A percentile compares a stretch with the other conserved stretches of the same genome.
phyloP scores from a whole-genome alignment of 2,329 filamentous ascomycete species.

The Colletotrichum zoysiae region DNA sequence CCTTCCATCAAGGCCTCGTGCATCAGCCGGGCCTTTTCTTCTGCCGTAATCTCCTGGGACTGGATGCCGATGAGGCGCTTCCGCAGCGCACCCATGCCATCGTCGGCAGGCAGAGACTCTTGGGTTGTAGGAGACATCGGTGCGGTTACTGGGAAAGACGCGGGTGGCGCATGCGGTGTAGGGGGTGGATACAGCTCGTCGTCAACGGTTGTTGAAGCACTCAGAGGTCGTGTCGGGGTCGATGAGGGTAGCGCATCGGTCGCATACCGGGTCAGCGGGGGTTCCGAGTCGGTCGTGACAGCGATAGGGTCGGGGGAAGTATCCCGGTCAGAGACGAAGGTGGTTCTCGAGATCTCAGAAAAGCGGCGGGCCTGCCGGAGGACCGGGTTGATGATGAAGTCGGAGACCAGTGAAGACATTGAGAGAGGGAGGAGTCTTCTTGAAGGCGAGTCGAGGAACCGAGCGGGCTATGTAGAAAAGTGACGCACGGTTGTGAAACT shows the following conservation, averaged over 20 bases:
- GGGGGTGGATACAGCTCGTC: constrained; percentile 39
- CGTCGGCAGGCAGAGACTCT: constrained; percentile 74
- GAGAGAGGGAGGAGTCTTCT: constrained; percentile 30
- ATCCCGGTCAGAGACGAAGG: constrained; percentile 53
- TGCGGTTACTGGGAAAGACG: constrained; percentile 15
- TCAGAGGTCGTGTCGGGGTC: constrained; percentile 49
- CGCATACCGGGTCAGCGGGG: constrained; percentile 42
- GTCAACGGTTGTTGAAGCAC: constrained; percentile 47
- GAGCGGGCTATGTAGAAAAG: constrained; percentile 28
- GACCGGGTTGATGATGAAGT: constrained; percentile 75
- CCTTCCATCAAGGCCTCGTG: constrained; percentile 78
- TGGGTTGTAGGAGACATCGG: constrained; percentile 22
- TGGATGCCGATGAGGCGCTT: constrained; percentile 78
- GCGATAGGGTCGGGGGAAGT: constrained; percentile 44
- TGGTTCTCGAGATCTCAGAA: constrained; percentile 63
- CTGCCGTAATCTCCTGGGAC: constrained; percentile 65
- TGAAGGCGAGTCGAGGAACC: constrained; percentile 5
- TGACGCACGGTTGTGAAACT: constrained; percentile 21
- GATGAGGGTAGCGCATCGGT: constrained; percentile 45
- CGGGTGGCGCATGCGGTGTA: constrained; percentile 19
- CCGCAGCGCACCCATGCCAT: constrained; percentile 79
- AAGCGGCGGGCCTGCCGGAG: constrained; percentile 75
- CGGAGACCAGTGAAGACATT: constrained; percentile 74
- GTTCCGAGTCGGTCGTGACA: constrained; percentile 47
- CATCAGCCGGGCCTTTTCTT: constrained; percentile 79